Conservation (phyloP, 441 rosid species). For the Adansonia gregorii region DNA sequence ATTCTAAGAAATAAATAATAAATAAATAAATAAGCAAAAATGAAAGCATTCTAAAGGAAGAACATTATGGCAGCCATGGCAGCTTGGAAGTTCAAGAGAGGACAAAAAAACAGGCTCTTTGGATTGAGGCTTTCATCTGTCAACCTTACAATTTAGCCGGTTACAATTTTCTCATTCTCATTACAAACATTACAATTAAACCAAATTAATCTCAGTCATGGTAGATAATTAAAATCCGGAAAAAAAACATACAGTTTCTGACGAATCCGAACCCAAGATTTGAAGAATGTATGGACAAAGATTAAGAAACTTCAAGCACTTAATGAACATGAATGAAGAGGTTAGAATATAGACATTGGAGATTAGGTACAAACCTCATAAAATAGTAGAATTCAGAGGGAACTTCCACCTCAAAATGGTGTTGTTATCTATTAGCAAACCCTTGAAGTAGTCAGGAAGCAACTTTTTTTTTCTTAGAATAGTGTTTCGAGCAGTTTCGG, state of each 20-base stretch:
- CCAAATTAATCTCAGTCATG: slow-evolving; percentile 2
- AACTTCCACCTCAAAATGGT: slow-evolving; percentile 26
- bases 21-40: neutral
- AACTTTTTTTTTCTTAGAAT: slow-evolving; percentile 36
- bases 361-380: slow-evolving; percentile 24
- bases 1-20: too few species aligned
- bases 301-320: slow-evolving; percentile 8
- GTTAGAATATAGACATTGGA: slow-evolving; percentile 26
- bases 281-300: slow-evolving; percentile 31
- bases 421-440: slow-evolving; percentile 34
- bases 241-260: slow-evolving; percentile 24
- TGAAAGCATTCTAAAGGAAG: neutral
- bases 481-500: slow-evolving; percentile 55
- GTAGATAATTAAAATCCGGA: neutral
- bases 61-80: neutral
- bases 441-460: slow-evolving; percentile 33
- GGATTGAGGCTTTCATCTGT: neutral
- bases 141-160: slow-evolving; percentile 1
- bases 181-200: slow-evolving; percentile 16
- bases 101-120: neutral
- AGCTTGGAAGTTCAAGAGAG: neutral
- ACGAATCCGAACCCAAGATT: slow-evolving; percentile 27
- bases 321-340: slow-evolving; percentile 12
- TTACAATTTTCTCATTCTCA: slow-evolving; percentile 17
- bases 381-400: slow-evolving; percentile 14